Evolutionary conservation across 2,329 filamentous ascomycete species (phyloP).

Genomic region (Moelleriella libera): DNA sequence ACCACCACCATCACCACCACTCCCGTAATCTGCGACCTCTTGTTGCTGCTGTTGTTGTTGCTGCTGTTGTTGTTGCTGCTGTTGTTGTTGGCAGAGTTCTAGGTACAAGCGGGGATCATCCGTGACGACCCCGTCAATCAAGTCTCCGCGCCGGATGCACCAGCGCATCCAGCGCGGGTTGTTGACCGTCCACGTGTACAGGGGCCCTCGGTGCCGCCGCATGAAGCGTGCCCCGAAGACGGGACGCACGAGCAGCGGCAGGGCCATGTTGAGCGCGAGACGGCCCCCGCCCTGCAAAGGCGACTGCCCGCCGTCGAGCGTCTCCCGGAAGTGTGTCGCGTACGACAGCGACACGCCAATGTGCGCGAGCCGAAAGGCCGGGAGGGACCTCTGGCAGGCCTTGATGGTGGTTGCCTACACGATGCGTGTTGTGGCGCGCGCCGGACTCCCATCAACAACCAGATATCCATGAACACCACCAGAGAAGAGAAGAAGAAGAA

Average conservation of each 20-base stretch:
- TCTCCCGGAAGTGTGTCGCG: conserved; percentile 52
- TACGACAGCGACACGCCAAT: conserved; percentile 55
- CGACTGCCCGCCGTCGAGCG: too few relatives aligned
- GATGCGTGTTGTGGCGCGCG: too few relatives aligned
- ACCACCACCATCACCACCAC: too few relatives aligned
- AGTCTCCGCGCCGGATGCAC: conserved; percentile 36
- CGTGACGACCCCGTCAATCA: conserved; percentile 70
- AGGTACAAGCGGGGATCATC: conserved; percentile 62
- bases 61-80: too few relatives aligned
- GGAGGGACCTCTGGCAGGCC: conserved; percentile 45
- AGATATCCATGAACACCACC: too few relatives aligned
- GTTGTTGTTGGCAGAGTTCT: conserved; percentile 31
- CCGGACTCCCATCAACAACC: too few relatives aligned
- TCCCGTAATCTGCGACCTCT: too few relatives aligned
- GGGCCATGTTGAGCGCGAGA: conserved; percentile 58
- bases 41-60: too few relatives aligned
- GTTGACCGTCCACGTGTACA: conserved; percentile 85
- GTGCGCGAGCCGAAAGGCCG: conserved; percentile 48
- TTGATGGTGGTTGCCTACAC: conserved; percentile 51
- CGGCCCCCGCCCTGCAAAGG: too few relatives aligned
- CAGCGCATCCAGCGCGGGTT: conserved; percentile 66
- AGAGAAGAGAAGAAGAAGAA: not conserved
- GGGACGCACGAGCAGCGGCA: conserved; percentile 52
- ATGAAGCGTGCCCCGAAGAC: conserved; percentile 52
- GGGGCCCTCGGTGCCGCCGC: conserved; percentile 30